Conservation (phyloP, 2,329 filamentous ascomycete genomes). For the Scleromitrula shiraiana region DNA sequence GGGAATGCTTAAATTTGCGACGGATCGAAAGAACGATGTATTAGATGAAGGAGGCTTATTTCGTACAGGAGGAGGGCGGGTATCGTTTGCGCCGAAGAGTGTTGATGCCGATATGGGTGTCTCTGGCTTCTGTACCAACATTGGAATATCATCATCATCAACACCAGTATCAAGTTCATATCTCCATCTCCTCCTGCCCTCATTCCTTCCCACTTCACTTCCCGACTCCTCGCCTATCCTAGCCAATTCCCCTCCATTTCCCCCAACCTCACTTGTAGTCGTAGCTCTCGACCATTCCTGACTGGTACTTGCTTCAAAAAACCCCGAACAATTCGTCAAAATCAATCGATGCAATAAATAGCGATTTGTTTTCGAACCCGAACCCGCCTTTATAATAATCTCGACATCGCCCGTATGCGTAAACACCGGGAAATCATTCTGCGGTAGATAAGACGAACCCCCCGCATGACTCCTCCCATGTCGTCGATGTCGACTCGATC, state of each 20-base stretch:
- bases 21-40: conserved; percentile 74
- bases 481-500: conserved; percentile 48
- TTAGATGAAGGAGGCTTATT: conserved; percentile 56
- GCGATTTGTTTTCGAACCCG: conserved; percentile 64
- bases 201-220: conserved; percentile 30
- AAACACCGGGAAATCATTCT: conserved; percentile 92
- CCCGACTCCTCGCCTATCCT: conserved; percentile 41
- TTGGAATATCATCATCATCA: conserved; percentile 69
- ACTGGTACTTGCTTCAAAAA: conserved; percentile 82
- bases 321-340: conserved; percentile 81
- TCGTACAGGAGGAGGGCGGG: conserved; percentile 42
- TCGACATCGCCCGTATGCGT: conserved; percentile 88
- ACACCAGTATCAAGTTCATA: conserved; percentile 79
- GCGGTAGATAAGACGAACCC: conserved; percentile 57
- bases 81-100: conserved; percentile 45
- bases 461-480: conserved; percentile 62
- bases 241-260: conserved; percentile 39
- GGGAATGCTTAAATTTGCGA: conserved; percentile 63
- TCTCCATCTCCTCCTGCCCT: conserved; percentile 56
- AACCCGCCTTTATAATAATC: conserved; percentile 64
- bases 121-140: conserved; percentile 73
- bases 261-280: conserved; percentile 13
- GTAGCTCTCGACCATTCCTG: conserved; percentile 58
- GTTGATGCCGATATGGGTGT: conserved; percentile 32
- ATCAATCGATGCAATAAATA: conserved; percentile 87